Base-by-base conservation (phyloP, 305 asterid species). In the Fraxinus floribunda region DNA sequence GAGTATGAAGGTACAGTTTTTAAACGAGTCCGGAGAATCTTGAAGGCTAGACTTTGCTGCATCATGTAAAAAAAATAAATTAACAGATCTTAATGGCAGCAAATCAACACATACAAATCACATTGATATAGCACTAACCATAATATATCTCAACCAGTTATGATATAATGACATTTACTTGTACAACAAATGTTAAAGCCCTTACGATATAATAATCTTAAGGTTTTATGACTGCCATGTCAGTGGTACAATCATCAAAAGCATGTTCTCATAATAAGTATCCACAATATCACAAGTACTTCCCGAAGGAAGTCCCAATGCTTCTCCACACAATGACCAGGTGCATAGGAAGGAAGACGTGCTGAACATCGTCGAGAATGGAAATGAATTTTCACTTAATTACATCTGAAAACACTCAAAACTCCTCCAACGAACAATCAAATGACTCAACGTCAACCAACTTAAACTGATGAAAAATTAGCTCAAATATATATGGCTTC, bases 1-100 rank as follows among this genome's bases (percentile, higher is more conserved):
- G 97, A 90, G 89, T 91, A 91, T 18, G 97, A 85, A 32, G 99
- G 99, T 10, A 97, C 97, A 36, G 99, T 92, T 89, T 93, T 93
- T 84, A 94, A 86, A 46, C 98, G 91, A 74, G 98, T 97, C 80
- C 94, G 89, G 41, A 97, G 95, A 85, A 94, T 91, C 91, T 94
- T 97, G 90, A 97, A 97, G 83, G 99, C 98, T 85, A 91, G 89
- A 85, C 98, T 92, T 94, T 97, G 99, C 99, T 97, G 95, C 91
- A 97, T 62, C 83, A 78, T 44, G 76, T 15, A 38, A 38, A 38
- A 70, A 82, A 80, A 24, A 9, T 22, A 78, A 79, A 86, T 34
- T 46, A 78, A 86, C 80, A 70, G 44, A 11, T 70, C 80, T 52
- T 79, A 46, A 39, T 36, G 55, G 82, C 74, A 18, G 78, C 34